These are phyloP conservation scores for Eucalyptus regnans DNA, from an alignment of 345 rosid genomes.

Conservation along the genomic window DNA sequence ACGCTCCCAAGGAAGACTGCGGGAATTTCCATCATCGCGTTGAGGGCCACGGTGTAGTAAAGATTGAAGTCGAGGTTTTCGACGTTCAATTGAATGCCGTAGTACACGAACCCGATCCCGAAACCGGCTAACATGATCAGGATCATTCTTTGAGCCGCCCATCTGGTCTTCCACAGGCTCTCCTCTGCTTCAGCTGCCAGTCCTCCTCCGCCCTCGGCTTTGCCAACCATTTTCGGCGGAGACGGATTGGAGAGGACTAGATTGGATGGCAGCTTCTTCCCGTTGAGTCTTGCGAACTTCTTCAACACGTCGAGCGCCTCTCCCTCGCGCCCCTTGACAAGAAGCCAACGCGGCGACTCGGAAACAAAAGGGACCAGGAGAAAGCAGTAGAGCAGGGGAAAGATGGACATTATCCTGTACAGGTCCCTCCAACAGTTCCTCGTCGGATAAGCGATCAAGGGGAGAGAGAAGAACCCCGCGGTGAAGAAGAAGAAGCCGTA, in stretches of 20 bases:
- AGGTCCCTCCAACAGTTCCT: conserved; percentile 48
- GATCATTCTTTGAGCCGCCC: conserved; percentile 52
- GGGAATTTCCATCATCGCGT: conserved; percentile 70
- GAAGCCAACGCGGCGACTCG: conserved; percentile 83
- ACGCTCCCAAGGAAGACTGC: conserved; percentile 42
- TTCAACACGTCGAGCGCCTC: conserved; percentile 48
- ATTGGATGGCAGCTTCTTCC: conserved; percentile 33
- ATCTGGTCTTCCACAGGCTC: conserved; percentile 41
- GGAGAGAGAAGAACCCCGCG: conserved; percentile 55
- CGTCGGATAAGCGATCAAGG: conserved; percentile 43
- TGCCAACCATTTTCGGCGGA: neutral
- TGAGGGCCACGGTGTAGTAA: conserved; percentile 43
- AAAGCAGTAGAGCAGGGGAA: conserved; percentile 37
- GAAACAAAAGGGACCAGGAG: conserved; percentile 34
- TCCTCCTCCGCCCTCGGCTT: neutral
- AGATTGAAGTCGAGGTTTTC: conserved; percentile 62
- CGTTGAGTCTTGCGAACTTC: conserved; percentile 31
- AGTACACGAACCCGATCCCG: conserved; percentile 62
- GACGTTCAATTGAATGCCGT: conserved; percentile 60
- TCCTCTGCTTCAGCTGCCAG: neutral
- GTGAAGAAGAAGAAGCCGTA: conserved; percentile 73
- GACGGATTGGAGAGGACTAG: conserved; percentile 23
- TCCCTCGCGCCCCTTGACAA: conserved; percentile 25
- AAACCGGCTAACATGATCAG: conserved; percentile 47
- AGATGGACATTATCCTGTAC: conserved; percentile 30